A percentile compares a stretch with the other conserved stretches of the same genome.
Conservation (phyloP, 2,329 filamentous ascomycete species). For the Berkeleyomyces rouxiae region DNA sequence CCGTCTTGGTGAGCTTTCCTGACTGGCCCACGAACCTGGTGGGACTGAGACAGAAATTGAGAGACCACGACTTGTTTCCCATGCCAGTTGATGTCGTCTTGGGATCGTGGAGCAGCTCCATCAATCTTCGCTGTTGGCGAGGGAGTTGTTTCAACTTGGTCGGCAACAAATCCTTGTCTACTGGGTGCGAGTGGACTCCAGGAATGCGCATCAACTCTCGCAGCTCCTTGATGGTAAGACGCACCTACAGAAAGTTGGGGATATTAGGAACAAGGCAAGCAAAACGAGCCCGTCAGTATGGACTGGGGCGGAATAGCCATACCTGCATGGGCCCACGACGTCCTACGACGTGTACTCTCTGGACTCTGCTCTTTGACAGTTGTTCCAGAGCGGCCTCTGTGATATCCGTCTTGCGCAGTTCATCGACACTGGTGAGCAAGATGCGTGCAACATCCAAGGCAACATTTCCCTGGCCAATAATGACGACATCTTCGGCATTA, state of each 20-base stretch:
- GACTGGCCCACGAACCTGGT: conserved; percentile 43
- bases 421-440: conserved; percentile 58
- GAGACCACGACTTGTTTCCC: conserved; percentile 55
- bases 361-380: conserved; percentile 56
- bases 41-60: conserved; percentile 76
- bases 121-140: conserved; percentile 57
- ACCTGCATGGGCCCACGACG: conserved; percentile 75
- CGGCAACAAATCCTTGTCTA: conserved; percentile 51
- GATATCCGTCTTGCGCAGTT: conserved; percentile 71
- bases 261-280: too few relatives aligned
- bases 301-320: conserved; percentile 18
- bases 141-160: conserved; percentile 51
- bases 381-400: conserved; percentile 64
- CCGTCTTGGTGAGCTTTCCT: conserved; percentile 42
- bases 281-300: too few relatives aligned
- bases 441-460: conserved; percentile 86
- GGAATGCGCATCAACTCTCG: conserved; percentile 72
- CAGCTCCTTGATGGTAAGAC: conserved; percentile 90
- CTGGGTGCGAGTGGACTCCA: conserved; percentile 51
- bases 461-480: conserved; percentile 93
- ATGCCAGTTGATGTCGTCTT: conserved; percentile 39
- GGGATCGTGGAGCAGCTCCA: conserved; percentile 51
- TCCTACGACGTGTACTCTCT: conserved; percentile 72
- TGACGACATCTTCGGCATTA: conserved; percentile 58
- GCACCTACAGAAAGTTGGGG: conserved; percentile 37